A percentile compares a stretch with the other conserved stretches of the same genome.
These are phyloP conservation scores for Panaeolus papilionaceus DNA, from an alignment of 768 basidiomycete species.

Conservation along the genomic window DNA sequence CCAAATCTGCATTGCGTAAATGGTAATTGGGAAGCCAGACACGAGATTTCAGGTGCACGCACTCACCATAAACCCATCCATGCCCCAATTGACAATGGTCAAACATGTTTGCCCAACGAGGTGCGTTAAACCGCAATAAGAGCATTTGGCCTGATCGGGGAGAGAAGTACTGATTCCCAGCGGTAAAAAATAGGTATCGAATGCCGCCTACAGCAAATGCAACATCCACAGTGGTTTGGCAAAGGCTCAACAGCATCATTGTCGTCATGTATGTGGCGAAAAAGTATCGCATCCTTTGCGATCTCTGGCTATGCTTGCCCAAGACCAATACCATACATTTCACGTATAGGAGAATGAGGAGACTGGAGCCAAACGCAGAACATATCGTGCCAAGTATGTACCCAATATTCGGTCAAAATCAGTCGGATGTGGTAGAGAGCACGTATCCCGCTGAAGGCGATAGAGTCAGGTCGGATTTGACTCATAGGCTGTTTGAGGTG, in stretches of 20 bases:
- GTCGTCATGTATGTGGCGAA: neutral
- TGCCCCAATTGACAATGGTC: neutral
- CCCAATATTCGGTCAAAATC: neutral
- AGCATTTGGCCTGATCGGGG: neutral
- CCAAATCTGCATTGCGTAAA: neutral
- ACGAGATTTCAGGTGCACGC: too few species aligned
- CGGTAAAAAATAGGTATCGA: neutral
- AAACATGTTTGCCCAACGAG: neutral
- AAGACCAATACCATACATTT: neutral
- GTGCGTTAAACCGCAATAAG: neutral
- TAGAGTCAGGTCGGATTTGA: too few species aligned
- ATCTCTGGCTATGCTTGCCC: neutral
- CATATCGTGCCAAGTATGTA: neutral
- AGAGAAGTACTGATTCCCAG: neutral
- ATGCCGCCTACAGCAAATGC: neutral
- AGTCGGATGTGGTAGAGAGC: neutral
- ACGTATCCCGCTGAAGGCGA: too few species aligned
- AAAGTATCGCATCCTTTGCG: neutral
- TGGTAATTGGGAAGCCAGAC: too few species aligned
- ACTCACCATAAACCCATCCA: constrained; percentile 2
- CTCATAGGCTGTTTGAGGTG: too few species aligned
- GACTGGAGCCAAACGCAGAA: neutral
- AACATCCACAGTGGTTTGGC: neutral
- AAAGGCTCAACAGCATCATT: neutral
- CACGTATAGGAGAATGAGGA: neutral